Evolutionary conservation across 495 filamentous ascomycete genomes (phyloP).

Genomic region (Penicillium bialowiezense): DNA sequence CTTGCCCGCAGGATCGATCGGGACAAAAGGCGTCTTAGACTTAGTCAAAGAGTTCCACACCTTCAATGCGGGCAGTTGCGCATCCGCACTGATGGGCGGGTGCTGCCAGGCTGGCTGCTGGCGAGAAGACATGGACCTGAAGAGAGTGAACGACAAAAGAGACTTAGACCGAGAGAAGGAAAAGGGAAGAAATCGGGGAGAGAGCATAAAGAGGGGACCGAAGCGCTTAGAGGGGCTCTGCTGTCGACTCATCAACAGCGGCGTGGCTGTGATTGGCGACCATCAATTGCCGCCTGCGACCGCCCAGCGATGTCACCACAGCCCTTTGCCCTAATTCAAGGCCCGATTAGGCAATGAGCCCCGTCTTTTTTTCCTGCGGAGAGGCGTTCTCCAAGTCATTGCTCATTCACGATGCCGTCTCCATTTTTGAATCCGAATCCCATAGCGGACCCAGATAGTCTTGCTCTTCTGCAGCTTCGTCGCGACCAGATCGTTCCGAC

Average conservation of each 20-base stretch:
- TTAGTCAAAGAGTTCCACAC: constrained; percentile 75
- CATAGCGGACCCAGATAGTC: constrained; percentile 49
- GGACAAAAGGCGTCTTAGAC: constrained; percentile 71
- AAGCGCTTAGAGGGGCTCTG: constrained; percentile 15
- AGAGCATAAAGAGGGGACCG: constrained; percentile 30
- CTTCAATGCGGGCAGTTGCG: constrained; percentile 39
- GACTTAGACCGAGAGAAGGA: constrained; percentile 14
- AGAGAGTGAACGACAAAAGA: neutral
- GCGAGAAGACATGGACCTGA: constrained; percentile 30
- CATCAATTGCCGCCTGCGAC: too few relatives aligned
- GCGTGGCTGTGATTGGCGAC: constrained; percentile 17
- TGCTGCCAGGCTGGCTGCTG: constrained; percentile 52
- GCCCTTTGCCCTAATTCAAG: constrained; percentile 37
- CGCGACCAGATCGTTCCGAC: constrained; percentile 77
- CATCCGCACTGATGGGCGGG: constrained; percentile 30
- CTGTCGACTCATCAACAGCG: constrained; percentile 17
- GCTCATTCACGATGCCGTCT: constrained; percentile 44
- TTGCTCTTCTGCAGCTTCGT: constrained; percentile 79
- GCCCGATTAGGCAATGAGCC: constrained; percentile 18
- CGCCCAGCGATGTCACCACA: constrained; percentile 9
- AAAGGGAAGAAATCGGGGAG: constrained; percentile 18
- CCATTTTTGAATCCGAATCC: constrained; percentile 70
- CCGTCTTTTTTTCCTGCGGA: constrained; percentile 24
- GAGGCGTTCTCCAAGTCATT: neutral
- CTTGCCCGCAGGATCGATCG: constrained; percentile 60